These are phyloP conservation scores for Catharanthus roseus DNA, from an alignment of 257 asterid species.

Conservation along the genomic window DNA sequence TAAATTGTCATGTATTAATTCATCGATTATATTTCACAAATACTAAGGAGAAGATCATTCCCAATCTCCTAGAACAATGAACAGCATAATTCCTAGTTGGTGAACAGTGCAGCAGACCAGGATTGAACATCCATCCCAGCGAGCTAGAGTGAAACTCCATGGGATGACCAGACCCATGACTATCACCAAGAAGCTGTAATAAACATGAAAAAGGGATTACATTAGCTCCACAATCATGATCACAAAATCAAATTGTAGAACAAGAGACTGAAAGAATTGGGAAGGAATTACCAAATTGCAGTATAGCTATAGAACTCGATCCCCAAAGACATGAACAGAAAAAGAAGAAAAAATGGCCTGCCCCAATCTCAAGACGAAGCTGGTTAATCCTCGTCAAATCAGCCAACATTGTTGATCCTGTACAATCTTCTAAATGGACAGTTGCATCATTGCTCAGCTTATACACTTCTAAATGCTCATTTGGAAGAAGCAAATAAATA, in stretches of 20 bases:
- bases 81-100: conserved; percentile 48
- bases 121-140: conserved; percentile 58
- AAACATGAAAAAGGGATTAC: not conserved
- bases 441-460: too few species aligned
- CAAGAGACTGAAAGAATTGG: not conserved
- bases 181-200: conserved; percentile 60
- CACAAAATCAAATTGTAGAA: not conserved
- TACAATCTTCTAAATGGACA: too few species aligned
- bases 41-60: conserved; percentile 33
- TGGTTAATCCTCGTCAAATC: conserved; percentile 59
- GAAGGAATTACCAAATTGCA: conserved; percentile 54
- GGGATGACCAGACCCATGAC: conserved; percentile 77
- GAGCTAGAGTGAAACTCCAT: conserved; percentile 71
- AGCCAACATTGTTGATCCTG: too few species aligned
- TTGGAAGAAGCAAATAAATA: too few species aligned
- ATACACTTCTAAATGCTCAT: too few species aligned
- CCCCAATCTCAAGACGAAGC: conserved; percentile 57
- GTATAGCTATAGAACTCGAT: conserved; percentile 72
- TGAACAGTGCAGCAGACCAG: conserved; percentile 38
- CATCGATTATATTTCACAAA: not conserved
- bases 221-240: not conserved
- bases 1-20: conserved; percentile 14
- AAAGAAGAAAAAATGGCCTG: conserved; percentile 55
- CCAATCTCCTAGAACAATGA: conserved; percentile 63
- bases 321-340: conserved; percentile 61